A percentile compares a stretch with the other conserved stretches of the same genome.
Conservation (phyloP, 108 stramenopile species). For the Fragilaria crotonensis region DNA sequence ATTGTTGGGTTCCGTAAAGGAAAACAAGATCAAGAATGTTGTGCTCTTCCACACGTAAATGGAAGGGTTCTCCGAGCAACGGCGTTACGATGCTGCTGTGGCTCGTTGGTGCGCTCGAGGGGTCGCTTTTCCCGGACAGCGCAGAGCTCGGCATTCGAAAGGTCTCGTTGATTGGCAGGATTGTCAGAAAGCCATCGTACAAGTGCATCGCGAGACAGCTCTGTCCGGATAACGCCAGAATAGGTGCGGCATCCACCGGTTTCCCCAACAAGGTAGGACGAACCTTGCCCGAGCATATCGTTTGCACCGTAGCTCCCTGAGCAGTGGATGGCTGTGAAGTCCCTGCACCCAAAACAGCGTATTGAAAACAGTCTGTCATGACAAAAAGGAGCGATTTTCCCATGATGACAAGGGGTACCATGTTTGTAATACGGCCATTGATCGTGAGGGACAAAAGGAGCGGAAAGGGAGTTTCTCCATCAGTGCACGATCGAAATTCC, state of each 20-base stretch:
- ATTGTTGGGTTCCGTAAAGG: constrained; percentile 47
- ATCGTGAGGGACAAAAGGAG: constrained; percentile 53
- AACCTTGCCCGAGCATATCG: constrained; percentile 20
- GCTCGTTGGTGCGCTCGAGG: not conserved
- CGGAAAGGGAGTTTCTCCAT: constrained; percentile 38
- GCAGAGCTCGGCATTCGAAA: not conserved
- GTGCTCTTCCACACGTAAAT: constrained; percentile 69
- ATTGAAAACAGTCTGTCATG: constrained; percentile 63
- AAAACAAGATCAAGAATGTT: constrained; percentile 52
- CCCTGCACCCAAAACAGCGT: constrained; percentile 67
- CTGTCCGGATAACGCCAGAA: constrained; percentile 28
- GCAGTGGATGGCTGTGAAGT: constrained; percentile 4
- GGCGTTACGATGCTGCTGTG: not conserved
- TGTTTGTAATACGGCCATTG: constrained; percentile 54
- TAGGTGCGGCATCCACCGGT: constrained; percentile 46
- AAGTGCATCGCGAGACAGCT: constrained; percentile 71
- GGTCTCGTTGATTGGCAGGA: constrained; percentile 44
- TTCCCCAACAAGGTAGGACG: constrained; percentile 27
- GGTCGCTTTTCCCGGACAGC: not conserved
- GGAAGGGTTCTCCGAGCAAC: constrained; percentile 53
- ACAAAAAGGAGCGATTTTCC: constrained; percentile 50
- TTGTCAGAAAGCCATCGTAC: constrained; percentile 61
- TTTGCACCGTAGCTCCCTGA: not conserved
- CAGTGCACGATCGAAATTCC: constrained; percentile 38
- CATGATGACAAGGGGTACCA: constrained; percentile 36